Conservation (phyloP, 768 basidiomycete genomes). For the Suillus plorans region DNA sequence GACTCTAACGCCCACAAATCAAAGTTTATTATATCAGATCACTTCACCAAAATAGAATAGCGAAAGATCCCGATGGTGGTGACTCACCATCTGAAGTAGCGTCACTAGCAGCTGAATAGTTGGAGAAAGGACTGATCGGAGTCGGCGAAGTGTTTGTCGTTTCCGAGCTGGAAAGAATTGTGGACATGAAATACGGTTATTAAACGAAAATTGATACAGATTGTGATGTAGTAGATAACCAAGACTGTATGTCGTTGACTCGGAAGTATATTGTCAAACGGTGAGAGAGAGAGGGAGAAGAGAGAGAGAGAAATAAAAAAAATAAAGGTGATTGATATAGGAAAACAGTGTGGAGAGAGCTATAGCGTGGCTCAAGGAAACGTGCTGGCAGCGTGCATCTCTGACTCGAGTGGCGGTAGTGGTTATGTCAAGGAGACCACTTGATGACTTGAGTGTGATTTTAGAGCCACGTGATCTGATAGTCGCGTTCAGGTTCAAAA, state of each 20-base stretch:
- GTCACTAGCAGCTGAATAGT: conserved; percentile 42
- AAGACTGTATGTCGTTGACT: neutral
- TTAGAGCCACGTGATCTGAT: neutral
- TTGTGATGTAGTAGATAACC: neutral
- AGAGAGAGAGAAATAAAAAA: neutral
- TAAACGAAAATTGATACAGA: neutral
- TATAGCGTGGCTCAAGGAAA: conserved; percentile 1
- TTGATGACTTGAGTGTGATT: neutral
- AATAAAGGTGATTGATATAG: neutral
- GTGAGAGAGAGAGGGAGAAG: neutral
- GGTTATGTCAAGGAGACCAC: neutral
- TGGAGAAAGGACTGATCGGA: conserved; percentile 39
- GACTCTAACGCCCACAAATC: conserved; percentile 41
- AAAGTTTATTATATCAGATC: neutral
- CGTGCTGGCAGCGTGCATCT: conserved; percentile 6
- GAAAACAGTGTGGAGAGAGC: neutral
- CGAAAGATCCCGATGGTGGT: neutral
- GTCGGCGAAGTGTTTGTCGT: conserved; percentile 33
- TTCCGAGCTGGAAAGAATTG: conserved; percentile 37
- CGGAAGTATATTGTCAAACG: neutral
- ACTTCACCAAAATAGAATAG: neutral
- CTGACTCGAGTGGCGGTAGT: neutral
- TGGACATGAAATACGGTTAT: conserved; percentile 16
- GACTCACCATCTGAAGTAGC: conserved; percentile 51
- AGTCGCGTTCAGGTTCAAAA: neutral